Evolutionary conservation across 441 rosid genomes (phyloP).

Genomic region (Populus hybrid): DNA sequence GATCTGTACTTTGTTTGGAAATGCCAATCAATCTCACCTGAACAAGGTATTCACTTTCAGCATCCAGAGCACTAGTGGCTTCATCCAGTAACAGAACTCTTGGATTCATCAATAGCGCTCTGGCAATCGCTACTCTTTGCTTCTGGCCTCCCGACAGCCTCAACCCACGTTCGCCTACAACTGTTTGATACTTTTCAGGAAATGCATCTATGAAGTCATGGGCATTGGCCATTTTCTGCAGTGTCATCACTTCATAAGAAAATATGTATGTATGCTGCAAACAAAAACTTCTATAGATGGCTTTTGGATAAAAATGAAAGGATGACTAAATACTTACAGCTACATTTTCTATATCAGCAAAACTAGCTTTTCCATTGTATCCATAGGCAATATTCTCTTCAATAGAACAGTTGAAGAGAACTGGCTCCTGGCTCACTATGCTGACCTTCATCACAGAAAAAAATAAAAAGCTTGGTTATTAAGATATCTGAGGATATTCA

Average conservation of each 20-base stretch:
- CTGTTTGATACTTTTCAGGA: conserved; percentile 74
- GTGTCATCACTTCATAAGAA: conserved; percentile 8
- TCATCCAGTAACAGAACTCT: conserved; percentile 80
- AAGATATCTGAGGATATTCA: background rate
- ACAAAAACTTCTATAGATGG: background rate
- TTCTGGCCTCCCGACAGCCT: conserved; percentile 96
- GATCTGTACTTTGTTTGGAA: background rate
- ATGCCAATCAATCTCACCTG: conserved; percentile 45
- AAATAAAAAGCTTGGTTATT: background rate
- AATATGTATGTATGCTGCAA: background rate
- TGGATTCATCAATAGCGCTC: conserved; percentile 90
- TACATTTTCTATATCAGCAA: conserved; percentile 55
- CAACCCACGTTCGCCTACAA: conserved; percentile 85
- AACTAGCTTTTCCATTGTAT: conserved; percentile 59
- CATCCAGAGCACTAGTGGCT: conserved; percentile 96
- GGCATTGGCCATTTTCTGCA: conserved; percentile 97
- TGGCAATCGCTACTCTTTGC: conserved; percentile 87
- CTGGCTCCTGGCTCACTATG: conserved; percentile 97
- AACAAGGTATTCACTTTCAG: conserved; percentile 92
- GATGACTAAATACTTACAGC: conserved; percentile 45
- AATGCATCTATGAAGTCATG: conserved; percentile 72
- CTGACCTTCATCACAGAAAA: conserved; percentile 51
- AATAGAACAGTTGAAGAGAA: conserved; percentile 86
- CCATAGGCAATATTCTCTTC: conserved; percentile 95
- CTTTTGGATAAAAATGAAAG: background rate